Evolutionary conservation across 2,329 filamentous ascomycete species (phyloP), one percentile per base, ranked within the genome.

Genomic region (Fusarium irregulare): DNA sequence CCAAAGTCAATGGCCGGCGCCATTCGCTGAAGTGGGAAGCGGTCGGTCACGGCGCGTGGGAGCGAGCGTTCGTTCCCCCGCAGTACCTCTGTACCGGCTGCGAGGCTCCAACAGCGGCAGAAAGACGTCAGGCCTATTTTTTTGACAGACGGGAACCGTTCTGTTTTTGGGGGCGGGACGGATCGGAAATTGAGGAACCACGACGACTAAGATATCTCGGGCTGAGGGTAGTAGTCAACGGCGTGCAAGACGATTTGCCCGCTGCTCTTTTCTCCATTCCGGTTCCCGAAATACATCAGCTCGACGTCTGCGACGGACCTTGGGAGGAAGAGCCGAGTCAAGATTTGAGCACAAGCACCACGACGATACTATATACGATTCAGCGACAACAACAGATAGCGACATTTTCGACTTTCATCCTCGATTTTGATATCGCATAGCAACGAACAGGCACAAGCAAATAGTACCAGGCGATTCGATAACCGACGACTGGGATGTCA

Each of bases 31-130:
- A 62, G 76, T 78, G 80, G 79, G 77, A 80, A 80, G 68, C 83
- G 83, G 84, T 84, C 83, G 83, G 84, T 85, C 84, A 83, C 85
- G 85, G 84, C 85, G 85, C 83, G 84, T 84, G 85, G 85, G 84
- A 85, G 80, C 79, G 49, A 53, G 49, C 49, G 48, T 53, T 53
- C 49, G 84, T 84, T 85, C 85, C 85, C 85, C 86, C 86, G 85
- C 85, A 86, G 83, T 83, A 84, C 83, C 83, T 72, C 51, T 79
- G 83, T 73, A 79, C 73, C 74, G 73, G 72, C 74, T 71, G 70
- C 71, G 66, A 73, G 66, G 61, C 66, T 74, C 66, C 72, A 68
- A 68, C 54, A 74, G 63, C 67, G 70, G 62, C 71, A 64, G 32
- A 51, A n/a, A 51, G 57, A 64, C 65, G 61, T 60, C 50, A 55